phyloP scores from a whole-genome alignment of 2,329 filamentous ascomycete species.

The Cyclaneusma minus region DNA sequence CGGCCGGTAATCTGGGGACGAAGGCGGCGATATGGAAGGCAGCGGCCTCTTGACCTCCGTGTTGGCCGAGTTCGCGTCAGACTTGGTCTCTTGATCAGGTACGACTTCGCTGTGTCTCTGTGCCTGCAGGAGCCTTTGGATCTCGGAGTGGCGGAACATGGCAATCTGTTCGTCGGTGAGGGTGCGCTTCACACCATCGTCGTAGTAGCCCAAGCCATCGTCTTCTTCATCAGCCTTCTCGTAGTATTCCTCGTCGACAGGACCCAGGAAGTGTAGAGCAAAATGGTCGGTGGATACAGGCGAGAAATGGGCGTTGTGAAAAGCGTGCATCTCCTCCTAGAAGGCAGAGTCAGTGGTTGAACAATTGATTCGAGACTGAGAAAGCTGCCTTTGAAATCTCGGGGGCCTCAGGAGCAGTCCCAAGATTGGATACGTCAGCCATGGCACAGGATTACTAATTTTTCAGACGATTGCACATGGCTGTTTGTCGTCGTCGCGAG shows the following conservation, averaged over 20 bases:
- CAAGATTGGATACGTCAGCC: no score
- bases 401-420: no score
- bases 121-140: conserved; percentile 52
- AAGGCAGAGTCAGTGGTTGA: conserved; percentile 1
- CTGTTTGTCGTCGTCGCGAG: no score
- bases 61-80: no score
- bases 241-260: conserved; percentile 18
- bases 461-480: no score
- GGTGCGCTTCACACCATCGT: conserved; percentile 74
- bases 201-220: conserved; percentile 67
- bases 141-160: conserved; percentile 81
- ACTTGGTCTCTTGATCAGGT: conserved; percentile 6
- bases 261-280: conserved; percentile 26
- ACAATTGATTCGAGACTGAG: no score
- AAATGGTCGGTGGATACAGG: conserved; percentile 29
- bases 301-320: conserved; percentile 46
- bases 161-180: conserved; percentile 82
- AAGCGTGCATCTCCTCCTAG: conserved; percentile 43
- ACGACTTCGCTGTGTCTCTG: conserved; percentile 18
- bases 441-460: no score
- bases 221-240: conserved; percentile 35
- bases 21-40: not conserved
- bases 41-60: conserved; percentile 1
- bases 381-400: no score
- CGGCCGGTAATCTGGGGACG: not conserved